Conservation (phyloP, 2,329 filamentous ascomycete species). For the Orbilia brochopaga region DNA sequence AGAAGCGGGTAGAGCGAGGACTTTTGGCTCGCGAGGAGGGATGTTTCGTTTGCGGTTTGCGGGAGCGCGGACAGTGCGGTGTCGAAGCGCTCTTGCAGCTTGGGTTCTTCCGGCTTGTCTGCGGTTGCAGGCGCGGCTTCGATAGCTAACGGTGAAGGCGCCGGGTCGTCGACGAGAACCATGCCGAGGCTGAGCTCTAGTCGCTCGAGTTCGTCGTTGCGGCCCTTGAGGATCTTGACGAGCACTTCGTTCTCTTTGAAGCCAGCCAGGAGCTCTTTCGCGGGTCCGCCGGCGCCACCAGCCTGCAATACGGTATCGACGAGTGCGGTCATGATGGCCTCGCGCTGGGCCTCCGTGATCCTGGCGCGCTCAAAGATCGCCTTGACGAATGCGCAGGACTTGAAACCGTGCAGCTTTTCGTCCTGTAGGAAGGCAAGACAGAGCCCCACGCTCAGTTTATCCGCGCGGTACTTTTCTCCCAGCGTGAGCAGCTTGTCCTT, state of each 20-base stretch:
- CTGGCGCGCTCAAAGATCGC: constrained; percentile 67
- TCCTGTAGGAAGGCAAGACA: constrained; percentile 65
- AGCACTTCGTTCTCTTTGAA: constrained; percentile 65
- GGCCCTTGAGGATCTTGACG: constrained; percentile 68
- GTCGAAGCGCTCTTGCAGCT: constrained; percentile 42
- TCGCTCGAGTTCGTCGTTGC: constrained; percentile 74
- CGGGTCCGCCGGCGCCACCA: constrained; percentile 61
- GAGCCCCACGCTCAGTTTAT: constrained; percentile 75
- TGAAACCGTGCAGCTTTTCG: constrained; percentile 56
- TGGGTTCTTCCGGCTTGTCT: constrained; percentile 18
- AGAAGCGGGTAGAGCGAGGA: constrained; percentile 28
- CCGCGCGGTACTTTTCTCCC: constrained; percentile 69
- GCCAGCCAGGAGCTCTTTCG: constrained; percentile 71
- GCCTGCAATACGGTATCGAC: constrained; percentile 68
- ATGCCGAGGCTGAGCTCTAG: constrained; percentile 77
- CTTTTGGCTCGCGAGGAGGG: constrained; percentile 54
- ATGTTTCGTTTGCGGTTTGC: constrained; percentile 53
- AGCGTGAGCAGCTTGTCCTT: constrained; percentile 68
- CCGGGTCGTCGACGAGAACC: constrained; percentile 67
- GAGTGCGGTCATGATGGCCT: constrained; percentile 70
- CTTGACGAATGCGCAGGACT: constrained; percentile 62
- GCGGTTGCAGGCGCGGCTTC: constrained; percentile 61
- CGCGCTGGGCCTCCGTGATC: constrained; percentile 68
- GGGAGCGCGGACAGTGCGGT: constrained; percentile 49
- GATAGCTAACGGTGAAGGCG: constrained; percentile 62